A percentile compares a stretch with the other conserved stretches of the same genome.
Evolutionary conservation across 148 eudicot genomes (phyloP).

Genomic region (Chenopodium formosanum): DNA sequence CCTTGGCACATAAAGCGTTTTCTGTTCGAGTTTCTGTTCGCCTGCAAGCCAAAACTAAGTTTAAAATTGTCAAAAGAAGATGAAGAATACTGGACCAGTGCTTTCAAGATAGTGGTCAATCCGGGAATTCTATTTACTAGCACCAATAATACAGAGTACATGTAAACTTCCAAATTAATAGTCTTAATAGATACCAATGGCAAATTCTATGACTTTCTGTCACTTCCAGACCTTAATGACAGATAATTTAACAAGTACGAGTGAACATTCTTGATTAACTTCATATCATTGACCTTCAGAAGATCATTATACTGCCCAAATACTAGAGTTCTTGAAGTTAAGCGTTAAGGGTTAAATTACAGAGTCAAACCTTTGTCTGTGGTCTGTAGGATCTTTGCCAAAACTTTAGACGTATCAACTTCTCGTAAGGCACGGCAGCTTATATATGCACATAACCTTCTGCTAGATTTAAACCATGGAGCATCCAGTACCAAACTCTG

Average conservation of each 20-base stretch:
- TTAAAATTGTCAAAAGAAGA: constrained; percentile 1
- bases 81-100: not conserved
- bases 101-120: not conserved
- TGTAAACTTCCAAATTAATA: not conserved
- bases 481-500: constrained; percentile 66
- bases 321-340: not conserved
- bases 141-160: not conserved
- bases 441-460: constrained; percentile 84
- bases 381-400: constrained; percentile 55
- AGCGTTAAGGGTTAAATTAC: not conserved
- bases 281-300: not conserved
- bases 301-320: not conserved
- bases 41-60: constrained; percentile 27
- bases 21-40: constrained; percentile 19
- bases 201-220: not conserved
- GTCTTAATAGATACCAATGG: not conserved
- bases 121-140: not conserved
- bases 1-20: constrained; percentile 85
- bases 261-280: not conserved
- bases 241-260: not conserved
- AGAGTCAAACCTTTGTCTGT: constrained; percentile 47
- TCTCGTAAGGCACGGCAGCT: constrained; percentile 89
- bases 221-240: not conserved
- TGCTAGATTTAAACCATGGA: constrained; percentile 88
- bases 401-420: constrained; percentile 73